Evolutionary conservation across 2,329 filamentous ascomycete genomes (phyloP).

Genomic region (Teratosphaeria pseudoeucalypti): DNA sequence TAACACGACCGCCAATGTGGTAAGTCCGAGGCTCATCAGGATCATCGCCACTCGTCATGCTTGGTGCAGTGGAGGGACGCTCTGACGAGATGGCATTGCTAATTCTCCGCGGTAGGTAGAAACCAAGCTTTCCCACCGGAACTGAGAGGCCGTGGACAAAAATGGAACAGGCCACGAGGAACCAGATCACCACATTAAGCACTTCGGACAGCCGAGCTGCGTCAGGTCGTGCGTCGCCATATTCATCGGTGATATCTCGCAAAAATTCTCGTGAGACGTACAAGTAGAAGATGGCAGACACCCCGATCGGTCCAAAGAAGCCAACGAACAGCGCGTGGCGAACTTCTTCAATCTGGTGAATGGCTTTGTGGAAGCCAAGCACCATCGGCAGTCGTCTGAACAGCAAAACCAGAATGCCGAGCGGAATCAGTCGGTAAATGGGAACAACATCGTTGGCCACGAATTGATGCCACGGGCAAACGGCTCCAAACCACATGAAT

Average conservation of each 20-base stretch:
- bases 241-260: slow-evolving; percentile 39
- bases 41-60: background rate
- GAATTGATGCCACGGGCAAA: slow-evolving; percentile 72
- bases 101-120: slow-evolving; percentile 54
- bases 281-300: slow-evolving; percentile 76
- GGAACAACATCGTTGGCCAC: slow-evolving; percentile 57
- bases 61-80: slow-evolving; percentile 12
- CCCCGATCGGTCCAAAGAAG: slow-evolving; percentile 88
- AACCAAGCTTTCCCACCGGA: slow-evolving; percentile 57
- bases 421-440: slow-evolving; percentile 58
- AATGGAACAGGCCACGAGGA: slow-evolving; percentile 71
- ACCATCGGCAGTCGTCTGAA: slow-evolving; percentile 70
- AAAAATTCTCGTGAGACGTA: slow-evolving; percentile 74
- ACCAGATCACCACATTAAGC: slow-evolving; percentile 71
- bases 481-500: slow-evolving; percentile 84
- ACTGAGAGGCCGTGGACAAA: slow-evolving; percentile 78
- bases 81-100: slow-evolving; percentile 42
- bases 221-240: slow-evolving; percentile 54
- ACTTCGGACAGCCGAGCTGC: slow-evolving; percentile 55
- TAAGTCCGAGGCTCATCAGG: slow-evolving; percentile 1
- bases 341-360: slow-evolving; percentile 66
- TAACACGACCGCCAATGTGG: background rate
- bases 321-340: slow-evolving; percentile 76
- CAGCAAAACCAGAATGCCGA: slow-evolving; percentile 68
- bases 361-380: slow-evolving; percentile 57